Conservation (phyloP, 2,329 filamentous ascomycete genomes). For the Cladosporium austrohemisphaericum region DNA sequence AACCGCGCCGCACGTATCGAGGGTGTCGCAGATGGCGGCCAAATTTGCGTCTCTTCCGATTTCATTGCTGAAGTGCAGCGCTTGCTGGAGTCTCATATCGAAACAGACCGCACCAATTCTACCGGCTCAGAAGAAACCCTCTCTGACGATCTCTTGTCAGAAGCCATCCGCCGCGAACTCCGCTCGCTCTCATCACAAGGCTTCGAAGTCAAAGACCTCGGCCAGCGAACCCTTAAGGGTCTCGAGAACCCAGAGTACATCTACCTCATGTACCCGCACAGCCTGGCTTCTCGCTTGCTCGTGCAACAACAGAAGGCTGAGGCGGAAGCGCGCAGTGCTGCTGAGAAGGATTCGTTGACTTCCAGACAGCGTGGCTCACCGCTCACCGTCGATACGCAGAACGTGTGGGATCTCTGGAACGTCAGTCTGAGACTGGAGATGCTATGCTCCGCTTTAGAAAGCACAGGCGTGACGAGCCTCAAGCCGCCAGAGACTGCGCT, state of each 20-base stretch:
- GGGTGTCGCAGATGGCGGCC: conserved; percentile 88
- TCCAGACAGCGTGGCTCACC: conserved; percentile 57
- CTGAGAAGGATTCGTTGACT: conserved; percentile 44
- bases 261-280: conserved; percentile 91
- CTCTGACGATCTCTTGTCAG: conserved; percentile 69
- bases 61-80: conserved; percentile 95
- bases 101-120: conserved; percentile 69
- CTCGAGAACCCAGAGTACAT: conserved; percentile 95
- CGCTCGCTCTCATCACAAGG: conserved; percentile 83
- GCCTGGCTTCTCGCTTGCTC: conserved; percentile 74
- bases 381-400: conserved; percentile 76
- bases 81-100: conserved; percentile 83
- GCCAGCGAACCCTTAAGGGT: conserved; percentile 91
- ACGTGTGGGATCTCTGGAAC: conserved; percentile 86
- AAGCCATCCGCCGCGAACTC: conserved; percentile 80
- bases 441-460: conserved; percentile 85
- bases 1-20: conserved; percentile 95
- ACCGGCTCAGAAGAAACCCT: conserved; percentile 69
- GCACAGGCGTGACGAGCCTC: conserved; percentile 58
- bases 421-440: conserved; percentile 87
- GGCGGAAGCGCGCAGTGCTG: conserved; percentile 32
- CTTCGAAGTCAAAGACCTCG: conserved; percentile 95
- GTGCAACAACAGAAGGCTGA: conserved; percentile 58
- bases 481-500: conserved; percentile 80
- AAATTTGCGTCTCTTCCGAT: conserved; percentile 94